Evolutionary conservation across 805 yeast species (phyloP).

Genomic region (Pichia eremophila): DNA sequence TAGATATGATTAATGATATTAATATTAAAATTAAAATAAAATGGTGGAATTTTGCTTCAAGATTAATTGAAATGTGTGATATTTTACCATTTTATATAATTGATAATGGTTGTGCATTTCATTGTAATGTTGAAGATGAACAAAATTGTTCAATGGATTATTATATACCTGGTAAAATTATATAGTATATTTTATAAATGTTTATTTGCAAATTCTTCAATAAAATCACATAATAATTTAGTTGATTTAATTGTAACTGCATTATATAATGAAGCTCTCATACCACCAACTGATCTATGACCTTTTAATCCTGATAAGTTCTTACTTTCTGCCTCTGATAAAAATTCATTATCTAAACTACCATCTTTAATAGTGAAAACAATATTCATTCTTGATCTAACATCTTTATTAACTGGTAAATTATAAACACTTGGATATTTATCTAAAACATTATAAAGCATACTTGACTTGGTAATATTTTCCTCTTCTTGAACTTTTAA

Average conservation of each 20-base stretch:
- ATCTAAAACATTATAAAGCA: conserved; percentile 59
- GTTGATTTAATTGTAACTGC: conserved; percentile 65
- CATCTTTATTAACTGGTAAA: conserved; percentile 52
- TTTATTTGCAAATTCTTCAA: conserved; percentile 45
- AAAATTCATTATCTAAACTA: conserved; percentile 54
- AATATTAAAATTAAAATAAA: conserved; percentile 44
- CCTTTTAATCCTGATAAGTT: conserved; percentile 81
- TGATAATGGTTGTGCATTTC: conserved; percentile 47
- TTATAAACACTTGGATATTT: conserved; percentile 54
- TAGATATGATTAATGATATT: conserved; percentile 22
- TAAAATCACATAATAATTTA: conserved; percentile 44
- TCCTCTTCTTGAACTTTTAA: conserved; percentile 46
- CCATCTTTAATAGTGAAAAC: conserved; percentile 70
- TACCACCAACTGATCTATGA: conserved; percentile 95
- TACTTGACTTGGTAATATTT: conserved; percentile 52
- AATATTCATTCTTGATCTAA: conserved; percentile 85
- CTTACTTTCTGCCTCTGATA: conserved; percentile 51
- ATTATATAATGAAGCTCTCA: conserved; percentile 87
- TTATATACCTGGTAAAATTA: conserved; percentile 30
- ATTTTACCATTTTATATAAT: conserved; percentile 48
- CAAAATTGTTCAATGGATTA: conserved; percentile 59
- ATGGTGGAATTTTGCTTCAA: conserved; percentile 63
- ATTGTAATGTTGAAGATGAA: conserved; percentile 56
- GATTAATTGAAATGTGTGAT: conserved; percentile 51
- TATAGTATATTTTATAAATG: background rate